A percentile compares a stretch with the other conserved stretches of the same genome.
These are phyloP conservation scores for Fusarium cyanostomum DNA, from an alignment of 2,329 filamentous ascomycete species.

Conservation along the genomic window DNA sequence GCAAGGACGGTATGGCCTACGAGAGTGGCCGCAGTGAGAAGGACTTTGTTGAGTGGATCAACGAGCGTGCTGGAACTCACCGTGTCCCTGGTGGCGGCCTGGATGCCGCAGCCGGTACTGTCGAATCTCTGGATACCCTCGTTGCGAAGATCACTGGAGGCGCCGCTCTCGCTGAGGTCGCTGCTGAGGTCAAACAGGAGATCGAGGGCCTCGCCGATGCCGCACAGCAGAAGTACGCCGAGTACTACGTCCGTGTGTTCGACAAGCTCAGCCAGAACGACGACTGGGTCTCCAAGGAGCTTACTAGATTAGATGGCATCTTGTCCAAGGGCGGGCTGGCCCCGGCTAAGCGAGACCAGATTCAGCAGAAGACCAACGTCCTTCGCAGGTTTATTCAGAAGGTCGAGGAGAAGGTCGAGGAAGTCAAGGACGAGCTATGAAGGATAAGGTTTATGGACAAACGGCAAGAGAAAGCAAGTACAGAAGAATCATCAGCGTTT, in stretches of 20 bases:
- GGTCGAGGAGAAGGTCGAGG: constrained; percentile 69
- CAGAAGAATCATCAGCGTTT: constrained; percentile 23
- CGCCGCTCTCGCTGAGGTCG: constrained; percentile 68
- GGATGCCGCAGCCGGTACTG: constrained; percentile 80
- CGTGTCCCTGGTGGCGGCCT: constrained; percentile 83
- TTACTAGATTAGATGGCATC: constrained; percentile 80
- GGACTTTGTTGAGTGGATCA: constrained; percentile 82
- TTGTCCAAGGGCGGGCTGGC: constrained; percentile 87
- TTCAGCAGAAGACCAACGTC: constrained; percentile 88
- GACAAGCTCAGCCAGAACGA: constrained; percentile 83
- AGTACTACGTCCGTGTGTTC: constrained; percentile 94
- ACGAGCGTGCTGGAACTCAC: constrained; percentile 88
- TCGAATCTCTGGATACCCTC: constrained; percentile 79
- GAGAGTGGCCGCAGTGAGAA: constrained; percentile 78
- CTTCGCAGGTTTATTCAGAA: constrained; percentile 78
- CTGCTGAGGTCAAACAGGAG: constrained; percentile 76
- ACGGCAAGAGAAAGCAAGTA: constrained; percentile 20
- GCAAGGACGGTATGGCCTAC: constrained; percentile 76
- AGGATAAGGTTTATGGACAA: constrained; percentile 18
- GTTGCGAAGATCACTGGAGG: constrained; percentile 78
- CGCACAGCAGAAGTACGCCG: constrained; percentile 77
- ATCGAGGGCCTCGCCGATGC: constrained; percentile 71
- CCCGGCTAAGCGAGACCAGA: constrained; percentile 86
- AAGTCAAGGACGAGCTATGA: constrained; percentile 57
- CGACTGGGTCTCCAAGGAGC: constrained; percentile 85